These are phyloP conservation scores for Carex littledalei DNA, from an alignment of 176 grass and related monocot genomes.

Conservation along the genomic window DNA sequence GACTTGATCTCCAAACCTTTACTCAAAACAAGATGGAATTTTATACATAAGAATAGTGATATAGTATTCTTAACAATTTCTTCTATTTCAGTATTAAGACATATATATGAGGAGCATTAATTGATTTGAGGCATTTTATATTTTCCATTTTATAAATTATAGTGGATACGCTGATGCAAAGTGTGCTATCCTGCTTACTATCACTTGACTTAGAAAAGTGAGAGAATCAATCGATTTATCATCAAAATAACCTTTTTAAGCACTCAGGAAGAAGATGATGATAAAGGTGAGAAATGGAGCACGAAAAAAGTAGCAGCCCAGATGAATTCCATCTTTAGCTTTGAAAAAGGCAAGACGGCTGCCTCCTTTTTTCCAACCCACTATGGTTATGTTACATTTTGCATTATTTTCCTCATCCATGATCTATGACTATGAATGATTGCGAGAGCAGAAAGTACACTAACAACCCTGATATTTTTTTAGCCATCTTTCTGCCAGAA, in stretches of 20 bases:
- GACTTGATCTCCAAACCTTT: no score
- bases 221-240: background rate
- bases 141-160: background rate
- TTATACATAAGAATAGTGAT: background rate
- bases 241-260: slow-evolving; percentile 3
- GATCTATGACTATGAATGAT: slow-evolving; percentile 20
- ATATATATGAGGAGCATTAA: no score
- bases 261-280: background rate
- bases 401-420: background rate
- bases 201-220: background rate
- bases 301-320: slow-evolving; percentile 21
- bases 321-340: slow-evolving; percentile 12
- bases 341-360: slow-evolving; percentile 26
- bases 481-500: background rate
- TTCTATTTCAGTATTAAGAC: no score
- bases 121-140: no score
- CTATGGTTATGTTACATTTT: background rate
- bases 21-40: background rate
- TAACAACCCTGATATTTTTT: background rate
- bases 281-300: background rate
- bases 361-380: slow-evolving; percentile 31
- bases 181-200: slow-evolving; percentile 5
- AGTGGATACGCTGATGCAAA: slow-evolving; percentile 21
- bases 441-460: slow-evolving; percentile 20
- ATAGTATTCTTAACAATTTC: no score